Conservation (phyloP, 805 yeast genomes). For the Saccharomycopsis sp. region DNA sequence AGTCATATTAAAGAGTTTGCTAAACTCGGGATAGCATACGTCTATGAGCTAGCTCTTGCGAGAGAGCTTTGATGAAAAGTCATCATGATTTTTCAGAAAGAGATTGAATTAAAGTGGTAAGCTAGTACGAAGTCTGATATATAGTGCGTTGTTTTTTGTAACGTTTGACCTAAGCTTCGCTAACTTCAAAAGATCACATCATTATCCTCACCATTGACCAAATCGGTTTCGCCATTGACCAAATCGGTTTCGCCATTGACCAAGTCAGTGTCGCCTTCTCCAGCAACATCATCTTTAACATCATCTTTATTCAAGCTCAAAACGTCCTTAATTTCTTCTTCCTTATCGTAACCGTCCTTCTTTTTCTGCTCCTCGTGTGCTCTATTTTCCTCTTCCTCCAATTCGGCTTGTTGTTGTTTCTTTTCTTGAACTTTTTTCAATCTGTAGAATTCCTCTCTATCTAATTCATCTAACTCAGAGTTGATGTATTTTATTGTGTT, state of each 20-base stretch:
- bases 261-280: no score
- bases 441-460: constrained; percentile 96
- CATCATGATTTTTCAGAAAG: no score
- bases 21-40: constrained; percentile 66
- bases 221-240: constrained; percentile 24
- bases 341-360: constrained; percentile 19
- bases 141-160: no score
- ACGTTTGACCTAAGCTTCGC: no score
- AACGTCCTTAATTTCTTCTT: constrained; percentile 11
- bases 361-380: constrained; percentile 24
- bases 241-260: constrained; percentile 24
- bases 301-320: constrained; percentile 7
- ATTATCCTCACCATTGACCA: constrained; percentile 26
- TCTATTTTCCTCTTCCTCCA: constrained; percentile 48
- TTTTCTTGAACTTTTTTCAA: constrained; percentile 94
- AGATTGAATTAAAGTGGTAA: no score
- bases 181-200: constrained; percentile 23
- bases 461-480: constrained; percentile 94
- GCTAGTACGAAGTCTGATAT: no score
- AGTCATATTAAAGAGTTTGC: constrained; percentile 77
- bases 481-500: constrained; percentile 89
- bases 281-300: constrained; percentile 23
- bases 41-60: constrained; percentile 53
- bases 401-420: constrained; percentile 75
- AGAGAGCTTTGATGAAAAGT: no score